Evolutionary conservation across 1,284 basidiomycete species (phyloP).

Genomic region (Schizophyllum commune): DNA sequence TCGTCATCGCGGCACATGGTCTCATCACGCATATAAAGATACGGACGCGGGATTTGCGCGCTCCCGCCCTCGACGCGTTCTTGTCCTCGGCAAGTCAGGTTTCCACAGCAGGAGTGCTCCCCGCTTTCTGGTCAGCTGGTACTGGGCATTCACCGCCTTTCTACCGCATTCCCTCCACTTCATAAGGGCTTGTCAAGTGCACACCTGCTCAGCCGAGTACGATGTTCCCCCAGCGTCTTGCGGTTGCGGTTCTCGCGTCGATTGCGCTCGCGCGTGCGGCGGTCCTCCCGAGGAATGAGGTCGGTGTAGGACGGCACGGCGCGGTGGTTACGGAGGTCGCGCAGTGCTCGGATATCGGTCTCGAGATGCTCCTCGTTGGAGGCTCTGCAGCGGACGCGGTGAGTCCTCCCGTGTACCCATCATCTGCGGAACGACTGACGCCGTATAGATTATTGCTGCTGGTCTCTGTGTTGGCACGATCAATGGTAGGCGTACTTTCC

Average conservation of each 20-base stretch:
- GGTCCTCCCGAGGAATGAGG: background rate
- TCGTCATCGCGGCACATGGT: background rate
- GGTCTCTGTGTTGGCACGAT: conserved; percentile 44
- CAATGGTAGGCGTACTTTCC: background rate
- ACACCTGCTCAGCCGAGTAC: background rate
- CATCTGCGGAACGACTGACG: background rate
- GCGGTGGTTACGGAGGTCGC: conserved; percentile 17
- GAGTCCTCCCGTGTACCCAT: background rate
- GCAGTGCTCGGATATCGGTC: conserved; percentile 32
- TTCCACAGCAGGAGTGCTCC: no score
- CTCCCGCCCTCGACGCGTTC: no score
- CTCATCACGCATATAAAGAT: background rate
- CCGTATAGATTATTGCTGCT: conserved; percentile 35
- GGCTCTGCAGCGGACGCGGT: conserved; percentile 53
- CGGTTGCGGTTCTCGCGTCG: background rate
- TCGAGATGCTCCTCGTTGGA: conserved; percentile 38
- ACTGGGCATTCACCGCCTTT: background rate
- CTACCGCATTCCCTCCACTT: background rate
- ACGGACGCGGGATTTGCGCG: no score
- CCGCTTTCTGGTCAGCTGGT: background rate
- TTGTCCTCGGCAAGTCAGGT: no score
- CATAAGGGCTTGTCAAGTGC: background rate
- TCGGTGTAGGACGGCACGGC: conserved; percentile 12
- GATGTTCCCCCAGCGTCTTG: background rate
- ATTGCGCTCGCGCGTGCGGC: background rate